Percentiles rank a stretch among this genome's conserved stretches.
phyloP scores from a whole-genome alignment of 2,329 filamentous ascomycete species.

The Phialophora expanda region DNA sequence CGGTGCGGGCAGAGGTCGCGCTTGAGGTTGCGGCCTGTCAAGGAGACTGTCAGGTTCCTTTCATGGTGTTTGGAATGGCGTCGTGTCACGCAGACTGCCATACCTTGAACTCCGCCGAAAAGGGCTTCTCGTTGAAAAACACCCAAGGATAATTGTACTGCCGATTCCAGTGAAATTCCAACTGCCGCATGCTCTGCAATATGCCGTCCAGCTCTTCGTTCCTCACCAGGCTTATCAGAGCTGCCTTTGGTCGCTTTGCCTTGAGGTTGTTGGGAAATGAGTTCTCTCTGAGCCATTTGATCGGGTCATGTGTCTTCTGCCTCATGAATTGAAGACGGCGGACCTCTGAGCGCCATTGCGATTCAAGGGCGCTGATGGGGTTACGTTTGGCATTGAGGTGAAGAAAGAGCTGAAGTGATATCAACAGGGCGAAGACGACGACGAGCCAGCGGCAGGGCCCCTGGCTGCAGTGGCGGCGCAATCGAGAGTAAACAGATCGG shows the following conservation, averaged over 20 bases:
- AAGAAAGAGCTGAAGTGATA: slow-evolving; percentile 10
- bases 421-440: slow-evolving; percentile 6
- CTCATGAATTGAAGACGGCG: not conserved
- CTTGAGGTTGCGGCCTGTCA: slow-evolving; percentile 42
- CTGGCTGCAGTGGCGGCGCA: not conserved
- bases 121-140: slow-evolving; percentile 47
- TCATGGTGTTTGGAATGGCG: not conserved
- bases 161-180: slow-evolving; percentile 45
- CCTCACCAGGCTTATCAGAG: slow-evolving; percentile 45
- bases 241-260: slow-evolving; percentile 40
- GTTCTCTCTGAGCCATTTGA: slow-evolving; percentile 35
- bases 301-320: slow-evolving; percentile 18
- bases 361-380: not conserved
- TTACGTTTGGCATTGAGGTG: not conserved
- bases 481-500: not conserved
- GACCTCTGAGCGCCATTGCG: slow-evolving; percentile 2
- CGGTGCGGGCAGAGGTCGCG: slow-evolving; percentile 41
- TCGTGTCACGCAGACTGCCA: not conserved
- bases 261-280: slow-evolving; percentile 22
- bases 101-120: slow-evolving; percentile 45
- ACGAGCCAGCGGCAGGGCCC: slow-evolving; percentile 26
- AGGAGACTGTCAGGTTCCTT: not conserved
- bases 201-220: slow-evolving; percentile 45
- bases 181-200: slow-evolving; percentile 44
- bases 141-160: slow-evolving; percentile 46